phyloP scores from a whole-genome alignment of 352 stramenopile species.

The Phytophthora pini region DNA sequence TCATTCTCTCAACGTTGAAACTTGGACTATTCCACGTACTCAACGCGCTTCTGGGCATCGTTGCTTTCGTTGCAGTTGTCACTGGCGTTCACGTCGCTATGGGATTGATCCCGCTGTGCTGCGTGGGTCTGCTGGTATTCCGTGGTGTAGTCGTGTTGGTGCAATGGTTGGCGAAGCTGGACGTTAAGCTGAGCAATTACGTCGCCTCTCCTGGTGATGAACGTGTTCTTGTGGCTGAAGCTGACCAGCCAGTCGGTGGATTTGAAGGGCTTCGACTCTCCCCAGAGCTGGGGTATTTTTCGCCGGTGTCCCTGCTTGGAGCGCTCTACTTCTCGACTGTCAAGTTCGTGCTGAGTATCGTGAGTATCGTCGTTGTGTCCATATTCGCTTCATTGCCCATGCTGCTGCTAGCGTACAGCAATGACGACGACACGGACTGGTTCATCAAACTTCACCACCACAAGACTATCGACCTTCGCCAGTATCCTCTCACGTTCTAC shows the following conservation, averaged over 20 bases:
- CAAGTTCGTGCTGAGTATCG: conserved; percentile 67
- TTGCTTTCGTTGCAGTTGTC: conserved; percentile 55
- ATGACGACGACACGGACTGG: conserved; percentile 29
- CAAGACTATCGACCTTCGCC: conserved; percentile 36
- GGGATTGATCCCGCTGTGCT: conserved; percentile 66
- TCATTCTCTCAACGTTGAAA: conserved; percentile 50
- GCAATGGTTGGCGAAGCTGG: conserved; percentile 52
- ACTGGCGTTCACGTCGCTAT: conserved; percentile 42
- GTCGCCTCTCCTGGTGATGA: conserved; percentile 45
- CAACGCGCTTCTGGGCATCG: conserved; percentile 65
- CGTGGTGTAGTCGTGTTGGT: conserved; percentile 55
- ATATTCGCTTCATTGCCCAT: conserved; percentile 44
- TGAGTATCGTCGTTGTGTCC: conserved; percentile 45
- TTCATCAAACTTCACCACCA: conserved; percentile 34
- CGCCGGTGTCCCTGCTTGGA: conserved; percentile 62
- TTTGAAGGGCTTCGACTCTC: conserved; percentile 51
- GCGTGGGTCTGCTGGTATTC: conserved; percentile 69
- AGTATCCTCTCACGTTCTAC: conserved; percentile 50
- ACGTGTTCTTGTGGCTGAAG: conserved; percentile 54
- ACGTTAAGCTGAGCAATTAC: conserved; percentile 77
- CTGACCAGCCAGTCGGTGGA: conserved; percentile 40
- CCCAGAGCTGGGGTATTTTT: conserved; percentile 58
- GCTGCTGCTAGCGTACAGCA: conserved; percentile 19
- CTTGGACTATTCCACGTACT: conserved; percentile 66
- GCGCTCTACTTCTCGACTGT: conserved; percentile 70